phyloP scores from a whole-genome alignment of 352 stramenopile genomes.

The Phytophthora citrophthora region DNA sequence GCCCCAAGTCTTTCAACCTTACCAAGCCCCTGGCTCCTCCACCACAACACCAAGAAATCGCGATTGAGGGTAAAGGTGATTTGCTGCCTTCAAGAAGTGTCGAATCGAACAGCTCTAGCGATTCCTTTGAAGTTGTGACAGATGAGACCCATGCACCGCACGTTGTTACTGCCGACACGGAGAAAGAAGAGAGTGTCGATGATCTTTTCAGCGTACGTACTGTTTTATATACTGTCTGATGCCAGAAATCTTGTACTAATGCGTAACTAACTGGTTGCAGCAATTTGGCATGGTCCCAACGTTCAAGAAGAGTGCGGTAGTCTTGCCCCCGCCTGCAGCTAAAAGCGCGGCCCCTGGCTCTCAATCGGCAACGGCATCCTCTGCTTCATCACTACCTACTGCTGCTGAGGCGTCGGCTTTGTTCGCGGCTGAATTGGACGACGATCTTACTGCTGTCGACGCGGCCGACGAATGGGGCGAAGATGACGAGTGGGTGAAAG shows the following conservation, averaged over 20 bases:
- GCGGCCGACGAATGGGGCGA: constrained; percentile 72
- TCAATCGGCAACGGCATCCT: constrained; percentile 10
- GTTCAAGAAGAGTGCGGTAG: constrained; percentile 70
- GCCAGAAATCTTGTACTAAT: not conserved
- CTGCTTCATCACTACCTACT: constrained; percentile 31
- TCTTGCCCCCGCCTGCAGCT: constrained; percentile 28
- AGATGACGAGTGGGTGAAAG: constrained; percentile 85
- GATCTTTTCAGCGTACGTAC: constrained; percentile 85
- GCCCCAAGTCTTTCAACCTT: constrained; percentile 32
- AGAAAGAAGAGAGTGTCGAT: constrained; percentile 54
- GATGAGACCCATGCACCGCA: constrained; percentile 40
- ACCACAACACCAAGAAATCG: constrained; percentile 30
- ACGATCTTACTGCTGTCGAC: constrained; percentile 47
- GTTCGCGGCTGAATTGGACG: constrained; percentile 76
- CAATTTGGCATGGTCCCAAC: constrained; percentile 87
- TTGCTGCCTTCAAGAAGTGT: constrained; percentile 43
- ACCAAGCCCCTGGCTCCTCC: constrained; percentile 29
- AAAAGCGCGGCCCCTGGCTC: constrained; percentile 19
- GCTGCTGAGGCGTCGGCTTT: constrained; percentile 52
- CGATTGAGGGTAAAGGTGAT: constrained; percentile 20
- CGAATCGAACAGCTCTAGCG: constrained; percentile 71
- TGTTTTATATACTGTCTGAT: constrained; percentile 1
- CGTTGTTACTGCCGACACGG: constrained; percentile 20
- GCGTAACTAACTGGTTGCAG: constrained; percentile 40
- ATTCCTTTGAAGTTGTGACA: constrained; percentile 71